These are phyloP conservation scores for Albugo laibachii DNA, from an alignment of 352 stramenopile genomes.

Conservation along the genomic window DNA sequence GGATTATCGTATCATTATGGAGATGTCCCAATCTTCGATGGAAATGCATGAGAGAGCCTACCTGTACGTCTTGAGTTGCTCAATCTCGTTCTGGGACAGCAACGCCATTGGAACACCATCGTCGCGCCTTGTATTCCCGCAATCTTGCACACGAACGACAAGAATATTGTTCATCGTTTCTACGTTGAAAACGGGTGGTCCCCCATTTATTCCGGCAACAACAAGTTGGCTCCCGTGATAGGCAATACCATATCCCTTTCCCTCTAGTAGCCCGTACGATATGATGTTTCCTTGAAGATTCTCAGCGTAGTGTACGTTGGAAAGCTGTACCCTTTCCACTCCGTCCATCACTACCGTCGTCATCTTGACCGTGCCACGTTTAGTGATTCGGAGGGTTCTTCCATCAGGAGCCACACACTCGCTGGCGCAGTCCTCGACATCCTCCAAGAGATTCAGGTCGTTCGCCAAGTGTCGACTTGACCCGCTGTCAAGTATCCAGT, in stretches of 20 bases:
- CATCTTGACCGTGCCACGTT: not conserved
- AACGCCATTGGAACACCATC: not conserved
- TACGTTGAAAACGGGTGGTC: not conserved
- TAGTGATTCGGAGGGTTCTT: not conserved
- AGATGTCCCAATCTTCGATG: constrained; percentile 5
- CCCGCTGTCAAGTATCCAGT: not conserved
- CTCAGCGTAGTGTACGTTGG: not conserved
- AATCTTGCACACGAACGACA: not conserved
- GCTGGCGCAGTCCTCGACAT: not conserved
- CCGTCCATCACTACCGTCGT: not conserved
- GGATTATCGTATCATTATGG: constrained; percentile 2
- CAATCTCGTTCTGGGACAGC: not conserved
- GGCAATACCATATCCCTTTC: not conserved
- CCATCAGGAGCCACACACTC: not conserved
- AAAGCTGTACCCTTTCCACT: not conserved
- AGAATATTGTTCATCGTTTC: not conserved
- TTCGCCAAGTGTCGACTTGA: not conserved
- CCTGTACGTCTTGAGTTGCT: not conserved
- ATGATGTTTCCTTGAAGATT: not conserved
- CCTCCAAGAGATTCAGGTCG: not conserved
- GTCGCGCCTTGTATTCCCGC: too few species aligned
- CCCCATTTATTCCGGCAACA: not conserved
- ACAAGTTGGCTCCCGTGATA: not conserved
- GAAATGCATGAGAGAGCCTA: not conserved
- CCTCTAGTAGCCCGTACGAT: not conserved